A percentile compares a stretch with the other conserved stretches of the same genome.
phyloP scores from a whole-genome alignment of 2,329 filamentous ascomycete species.

The Calonectria hawksworthii region DNA sequence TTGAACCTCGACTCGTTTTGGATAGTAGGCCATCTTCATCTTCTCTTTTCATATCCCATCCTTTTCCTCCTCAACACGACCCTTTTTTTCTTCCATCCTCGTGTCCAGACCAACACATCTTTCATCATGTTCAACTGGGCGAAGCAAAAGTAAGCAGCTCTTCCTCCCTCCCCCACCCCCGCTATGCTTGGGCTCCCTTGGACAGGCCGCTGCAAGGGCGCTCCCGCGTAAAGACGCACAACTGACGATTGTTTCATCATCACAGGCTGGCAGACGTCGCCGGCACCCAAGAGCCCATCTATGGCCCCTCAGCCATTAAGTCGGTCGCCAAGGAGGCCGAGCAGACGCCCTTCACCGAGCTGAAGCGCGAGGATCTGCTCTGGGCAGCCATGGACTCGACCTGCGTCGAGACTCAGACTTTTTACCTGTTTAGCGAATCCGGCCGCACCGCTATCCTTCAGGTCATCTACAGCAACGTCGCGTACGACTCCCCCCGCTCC shows the following conservation, averaged over 20 bases:
- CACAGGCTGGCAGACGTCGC: slow-evolving; percentile 81
- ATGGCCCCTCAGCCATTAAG: slow-evolving; percentile 89
- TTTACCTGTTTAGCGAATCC: slow-evolving; percentile 87
- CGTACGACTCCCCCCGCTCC: slow-evolving; percentile 68
- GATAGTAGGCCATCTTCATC: slow-evolving; percentile 19
- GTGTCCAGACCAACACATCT: neutral
- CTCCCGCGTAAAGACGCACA: slow-evolving; percentile 27
- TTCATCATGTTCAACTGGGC: slow-evolving; percentile 91
- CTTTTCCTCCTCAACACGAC: slow-evolving; percentile 4
- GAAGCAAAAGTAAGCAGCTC: slow-evolving; percentile 81
- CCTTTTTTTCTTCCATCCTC: slow-evolving; percentile 1
- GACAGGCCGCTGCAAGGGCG: neutral
- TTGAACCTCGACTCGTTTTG: slow-evolving; percentile 19
- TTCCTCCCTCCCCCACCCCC: slow-evolving; percentile 11
- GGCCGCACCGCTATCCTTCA: slow-evolving; percentile 86
- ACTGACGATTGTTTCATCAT: slow-evolving; percentile 35
- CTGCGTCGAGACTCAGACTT: slow-evolving; percentile 93
- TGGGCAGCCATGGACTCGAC: slow-evolving; percentile 88
- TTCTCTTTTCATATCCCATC: slow-evolving; percentile 5
- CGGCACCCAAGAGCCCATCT: slow-evolving; percentile 96
- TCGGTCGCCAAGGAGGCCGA: slow-evolving; percentile 87
- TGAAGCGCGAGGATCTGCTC: slow-evolving; percentile 82
- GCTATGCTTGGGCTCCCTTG: neutral
- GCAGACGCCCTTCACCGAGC: slow-evolving; percentile 83
- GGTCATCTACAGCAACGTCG: slow-evolving; percentile 98